A percentile compares a stretch with the other conserved stretches of the same genome.
Evolutionary conservation across 1,139 yeast genomes (phyloP).

Genomic region (Protomyces gravidus): DNA sequence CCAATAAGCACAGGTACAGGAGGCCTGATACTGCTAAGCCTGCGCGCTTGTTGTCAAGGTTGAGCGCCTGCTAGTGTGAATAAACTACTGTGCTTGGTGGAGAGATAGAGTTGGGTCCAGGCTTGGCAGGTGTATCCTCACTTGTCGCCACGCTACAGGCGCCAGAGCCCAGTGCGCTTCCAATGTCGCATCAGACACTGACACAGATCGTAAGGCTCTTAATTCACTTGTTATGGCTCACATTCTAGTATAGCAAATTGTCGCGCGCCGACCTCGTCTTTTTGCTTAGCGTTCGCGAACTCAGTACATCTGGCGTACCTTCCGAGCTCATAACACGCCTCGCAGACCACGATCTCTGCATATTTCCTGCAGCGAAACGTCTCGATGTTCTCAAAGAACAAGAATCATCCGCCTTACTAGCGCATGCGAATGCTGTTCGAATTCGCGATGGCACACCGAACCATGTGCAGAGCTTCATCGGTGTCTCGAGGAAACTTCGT

Average conservation of each 20-base stretch:
- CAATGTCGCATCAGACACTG: conserved; percentile 24
- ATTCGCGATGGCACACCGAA: neutral
- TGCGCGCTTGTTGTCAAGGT: too few relatives aligned
- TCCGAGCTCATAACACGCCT: conserved; percentile 19
- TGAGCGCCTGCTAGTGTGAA: too few relatives aligned
- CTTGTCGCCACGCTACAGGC: too few relatives aligned
- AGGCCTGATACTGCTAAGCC: too few relatives aligned
- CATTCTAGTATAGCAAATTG: conserved; percentile 13
- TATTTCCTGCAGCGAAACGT: conserved; percentile 16
- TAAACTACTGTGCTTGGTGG: too few relatives aligned
- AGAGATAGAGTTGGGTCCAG: too few relatives aligned
- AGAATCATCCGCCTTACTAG: neutral
- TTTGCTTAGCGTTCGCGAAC: conserved; percentile 11
- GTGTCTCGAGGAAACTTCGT: neutral
- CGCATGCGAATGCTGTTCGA: neutral
- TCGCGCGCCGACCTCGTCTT: conserved; percentile 24
- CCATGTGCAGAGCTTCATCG: too few relatives aligned
- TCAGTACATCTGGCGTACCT: conserved; percentile 11
- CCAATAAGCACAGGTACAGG: too few relatives aligned
- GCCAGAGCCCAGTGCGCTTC: too few relatives aligned
- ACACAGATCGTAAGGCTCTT: conserved; percentile 19
- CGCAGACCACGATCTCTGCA: conserved; percentile 11
- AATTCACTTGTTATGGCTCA: neutral
- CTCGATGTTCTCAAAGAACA: conserved; percentile 11
- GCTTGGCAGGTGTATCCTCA: too few relatives aligned